Base-by-base conservation (phyloP, 306 rosid genomes). In the Urtica urens region DNA sequence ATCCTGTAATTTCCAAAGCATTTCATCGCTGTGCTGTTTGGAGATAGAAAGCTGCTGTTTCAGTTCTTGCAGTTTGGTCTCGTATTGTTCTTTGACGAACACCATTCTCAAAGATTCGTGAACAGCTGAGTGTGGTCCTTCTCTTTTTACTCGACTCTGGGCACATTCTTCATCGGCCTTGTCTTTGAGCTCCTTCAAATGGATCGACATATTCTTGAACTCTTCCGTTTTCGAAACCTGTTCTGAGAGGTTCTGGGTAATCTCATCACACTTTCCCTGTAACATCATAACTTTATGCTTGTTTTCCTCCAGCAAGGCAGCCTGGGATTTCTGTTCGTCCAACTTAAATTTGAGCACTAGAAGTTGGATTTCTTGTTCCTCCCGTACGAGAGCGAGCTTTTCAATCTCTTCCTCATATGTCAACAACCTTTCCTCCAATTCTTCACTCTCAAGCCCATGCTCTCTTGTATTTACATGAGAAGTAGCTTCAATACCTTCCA, bases 41-140 rank as follows among this genome's bases (percentile, higher is more conserved):
- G 96, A 85, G 55, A 79, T 54, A 55, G 88, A 73, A 57, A 85
- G 85, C 56, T 78, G 93, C 23, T 79, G 94, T 53, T 72, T 86
- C 58, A 79, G 67, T 73, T 92, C 99, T 72, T 85, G 94, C 79
- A 92, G 67, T 77, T 73, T 92, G 22, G 94, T 73, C 74, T 92
- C 99, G 52, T 82, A 82, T 53, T 92, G 99, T 50, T 92, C 99
- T 81, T 82, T 85, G 74, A 92, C 78, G 70, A 92, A 92, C 49
- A 84, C 96, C 47, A 92, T 92, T 71, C 99, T 92, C 67, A 92
- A 66, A 14, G 99, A 92, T 62, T 92, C 99, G 52, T 79, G 96
- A 76, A 79, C 59, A 26, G 78, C 80, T 54, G 51, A 59, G 4
- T 78, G 82, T 11, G 78, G 78, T 41, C 69, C 87, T 73, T 79